Conservation (phyloP, 1,284 basidiomycete species). For the Rhodotorula mucilaginosa region DNA sequence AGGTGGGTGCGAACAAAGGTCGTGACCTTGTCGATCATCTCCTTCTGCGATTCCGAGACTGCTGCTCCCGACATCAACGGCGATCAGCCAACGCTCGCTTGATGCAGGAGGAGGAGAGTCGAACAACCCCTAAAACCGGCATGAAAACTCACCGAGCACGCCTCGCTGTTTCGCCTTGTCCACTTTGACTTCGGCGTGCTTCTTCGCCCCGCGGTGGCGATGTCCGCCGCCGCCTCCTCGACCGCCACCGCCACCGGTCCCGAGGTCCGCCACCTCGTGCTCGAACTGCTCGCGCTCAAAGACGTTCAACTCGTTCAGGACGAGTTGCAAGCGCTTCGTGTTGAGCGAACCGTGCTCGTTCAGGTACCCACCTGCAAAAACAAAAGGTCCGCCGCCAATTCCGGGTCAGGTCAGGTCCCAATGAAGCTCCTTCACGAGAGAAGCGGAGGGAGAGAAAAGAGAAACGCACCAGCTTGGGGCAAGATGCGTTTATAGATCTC, state of each 20-base stretch:
- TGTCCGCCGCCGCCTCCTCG: conserved; percentile 41
- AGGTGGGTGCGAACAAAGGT: conserved; percentile 58
- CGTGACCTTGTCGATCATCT: conserved; percentile 72
- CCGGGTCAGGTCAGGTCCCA: neutral
- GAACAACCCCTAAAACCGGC: no score
- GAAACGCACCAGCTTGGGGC: conserved; percentile 64
- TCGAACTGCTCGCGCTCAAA: conserved; percentile 89
- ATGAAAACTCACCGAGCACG: conserved; percentile 25
- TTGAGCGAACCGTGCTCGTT: conserved; percentile 87
- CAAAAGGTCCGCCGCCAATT: neutral
- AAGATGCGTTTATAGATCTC: conserved; percentile 91
- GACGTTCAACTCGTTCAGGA: conserved; percentile 80
- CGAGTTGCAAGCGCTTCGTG: conserved; percentile 73
- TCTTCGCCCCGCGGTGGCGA: neutral
- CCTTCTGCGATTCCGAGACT: conserved; percentile 60
- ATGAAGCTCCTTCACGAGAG: no score
- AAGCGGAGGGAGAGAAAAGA: neutral
- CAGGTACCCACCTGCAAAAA: conserved; percentile 74
- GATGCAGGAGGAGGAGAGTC: no score
- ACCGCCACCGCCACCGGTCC: conserved; percentile 48
- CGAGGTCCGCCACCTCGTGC: conserved; percentile 80
- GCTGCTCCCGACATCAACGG: conserved; percentile 3
- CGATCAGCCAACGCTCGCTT: no score
- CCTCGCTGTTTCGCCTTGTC: conserved; percentile 42
- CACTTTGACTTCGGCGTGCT: conserved; percentile 56